phyloP scores from a whole-genome alignment of 2,329 filamentous ascomycete species.

The Aaosphaeria arxii region DNA sequence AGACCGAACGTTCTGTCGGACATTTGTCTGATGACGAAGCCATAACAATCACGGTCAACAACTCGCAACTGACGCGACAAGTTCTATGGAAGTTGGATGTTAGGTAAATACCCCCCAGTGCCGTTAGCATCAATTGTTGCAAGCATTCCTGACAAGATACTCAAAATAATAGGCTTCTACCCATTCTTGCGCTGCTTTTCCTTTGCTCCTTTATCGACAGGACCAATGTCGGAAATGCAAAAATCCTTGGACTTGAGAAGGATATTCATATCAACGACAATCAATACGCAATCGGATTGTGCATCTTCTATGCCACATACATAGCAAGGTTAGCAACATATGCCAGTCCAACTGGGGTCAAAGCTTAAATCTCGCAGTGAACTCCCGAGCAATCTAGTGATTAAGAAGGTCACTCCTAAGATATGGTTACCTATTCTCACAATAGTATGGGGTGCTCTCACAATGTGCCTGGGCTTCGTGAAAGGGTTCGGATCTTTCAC shows the following conservation, averaged over 20 bases:
- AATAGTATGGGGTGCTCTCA: constrained; percentile 57
- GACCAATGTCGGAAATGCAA: constrained; percentile 72
- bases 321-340: constrained; percentile 49
- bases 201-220: constrained; percentile 65
- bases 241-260: constrained; percentile 60
- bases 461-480: constrained; percentile 57
- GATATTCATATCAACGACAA: constrained; percentile 55
- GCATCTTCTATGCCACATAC: constrained; percentile 65
- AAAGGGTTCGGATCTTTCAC: constrained; percentile 56
- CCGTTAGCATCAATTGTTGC: constrained; percentile 10
- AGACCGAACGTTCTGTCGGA: constrained; percentile 13
- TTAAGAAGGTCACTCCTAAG: constrained; percentile 60
- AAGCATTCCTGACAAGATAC: constrained; percentile 4
- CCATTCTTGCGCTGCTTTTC: constrained; percentile 62
- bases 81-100: constrained; percentile 56
- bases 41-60: constrained; percentile 5
- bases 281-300: constrained; percentile 63
- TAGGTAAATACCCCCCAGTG: constrained; percentile 28
- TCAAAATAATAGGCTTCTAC: constrained; percentile 51
- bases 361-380: constrained; percentile 44
- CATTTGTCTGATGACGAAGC: constrained; percentile 12
- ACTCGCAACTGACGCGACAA: constrained; percentile 16
- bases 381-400: constrained; percentile 61
- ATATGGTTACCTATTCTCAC: constrained; percentile 61
- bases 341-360: neutral